These are phyloP conservation scores for Fusarium circinatum DNA, from an alignment of 2,329 filamentous ascomycete species.

Conservation along the genomic window DNA sequence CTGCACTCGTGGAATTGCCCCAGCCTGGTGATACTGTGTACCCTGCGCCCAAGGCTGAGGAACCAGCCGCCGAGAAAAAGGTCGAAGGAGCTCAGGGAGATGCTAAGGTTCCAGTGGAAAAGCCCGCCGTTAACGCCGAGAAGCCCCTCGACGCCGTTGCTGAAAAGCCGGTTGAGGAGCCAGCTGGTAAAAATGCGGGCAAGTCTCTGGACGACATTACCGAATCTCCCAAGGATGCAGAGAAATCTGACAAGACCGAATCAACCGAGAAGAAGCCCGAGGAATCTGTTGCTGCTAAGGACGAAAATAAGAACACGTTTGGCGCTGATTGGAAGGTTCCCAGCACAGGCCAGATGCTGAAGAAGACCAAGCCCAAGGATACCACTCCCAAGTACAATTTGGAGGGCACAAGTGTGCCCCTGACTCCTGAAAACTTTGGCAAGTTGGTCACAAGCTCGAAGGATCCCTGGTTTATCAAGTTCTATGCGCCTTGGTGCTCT, in stretches of 20 bases:
- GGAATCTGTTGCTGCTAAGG: conserved; percentile 42
- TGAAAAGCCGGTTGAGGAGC: conserved; percentile 30
- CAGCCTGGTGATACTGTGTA: conserved; percentile 70
- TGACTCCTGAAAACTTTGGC: conserved; percentile 89
- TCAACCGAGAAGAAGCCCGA: conserved; percentile 40
- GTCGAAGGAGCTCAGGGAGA: conserved; percentile 26
- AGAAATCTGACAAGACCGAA: conserved; percentile 37
- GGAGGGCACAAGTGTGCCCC: conserved; percentile 76
- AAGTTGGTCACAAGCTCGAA: conserved; percentile 84
- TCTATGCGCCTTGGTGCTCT: conserved; percentile 96
- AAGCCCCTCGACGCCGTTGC: conserved; percentile 27
- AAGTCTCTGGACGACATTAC: conserved; percentile 36
- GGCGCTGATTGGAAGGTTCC: conserved; percentile 46
- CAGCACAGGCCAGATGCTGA: conserved; percentile 45
- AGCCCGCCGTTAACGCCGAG: conserved; percentile 23
- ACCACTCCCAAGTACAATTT: conserved; percentile 72
- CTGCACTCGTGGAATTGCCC: conserved; percentile 74
- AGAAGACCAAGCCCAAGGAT: conserved; percentile 58
- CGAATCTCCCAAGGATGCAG: conserved; percentile 43
- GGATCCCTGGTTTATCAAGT: conserved; percentile 98
- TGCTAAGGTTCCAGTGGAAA: conserved; percentile 51
- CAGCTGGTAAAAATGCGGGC: conserved; percentile 29
- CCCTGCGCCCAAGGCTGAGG: conserved; percentile 42
- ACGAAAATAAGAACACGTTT: conserved; percentile 40
- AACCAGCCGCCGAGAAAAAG: conserved; percentile 33